These are phyloP conservation scores for Candida sp. DNA, from an alignment of 1,139 yeast genomes.

Conservation along the genomic window DNA sequence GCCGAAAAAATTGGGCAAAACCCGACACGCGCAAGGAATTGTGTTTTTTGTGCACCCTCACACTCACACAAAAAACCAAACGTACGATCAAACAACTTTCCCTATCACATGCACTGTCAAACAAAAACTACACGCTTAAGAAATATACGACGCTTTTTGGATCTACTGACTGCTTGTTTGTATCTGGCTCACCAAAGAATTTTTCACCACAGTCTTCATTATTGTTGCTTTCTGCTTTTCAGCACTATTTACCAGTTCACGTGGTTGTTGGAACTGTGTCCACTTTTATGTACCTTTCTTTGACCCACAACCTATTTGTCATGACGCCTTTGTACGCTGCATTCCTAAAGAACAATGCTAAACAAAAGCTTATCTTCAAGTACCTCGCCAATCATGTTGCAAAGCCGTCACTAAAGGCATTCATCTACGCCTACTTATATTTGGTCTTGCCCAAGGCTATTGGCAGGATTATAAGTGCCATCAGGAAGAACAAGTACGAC, in stretches of 20 bases:
- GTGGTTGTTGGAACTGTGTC: background rate
- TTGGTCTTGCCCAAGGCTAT: constrained; percentile 34
- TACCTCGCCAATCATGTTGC: constrained; percentile 16
- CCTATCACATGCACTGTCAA: background rate
- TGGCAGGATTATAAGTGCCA: constrained; percentile 19
- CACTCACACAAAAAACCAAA: background rate
- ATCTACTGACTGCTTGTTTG: too few species aligned
- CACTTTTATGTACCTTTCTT: constrained; percentile 2
- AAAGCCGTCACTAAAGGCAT: constrained; percentile 34
- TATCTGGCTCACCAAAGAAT: too few species aligned
- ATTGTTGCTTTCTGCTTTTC: background rate
- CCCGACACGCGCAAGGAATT: background rate
- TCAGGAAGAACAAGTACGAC: constrained; percentile 21
- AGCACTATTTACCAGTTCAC: background rate
- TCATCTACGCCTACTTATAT: constrained; percentile 37
- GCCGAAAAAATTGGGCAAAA: background rate
- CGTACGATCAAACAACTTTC: background rate
- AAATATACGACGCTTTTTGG: too few species aligned
- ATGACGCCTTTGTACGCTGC: constrained; percentile 1
- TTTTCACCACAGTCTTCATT: too few species aligned
- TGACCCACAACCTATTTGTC: constrained; percentile 3
- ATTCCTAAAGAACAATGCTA: background rate
- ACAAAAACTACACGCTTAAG: too few species aligned
- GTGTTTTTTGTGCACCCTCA: background rate
- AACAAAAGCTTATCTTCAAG: background rate